Evolutionary conservation across 106 monocot species (phyloP).

Genomic region (Narthecium ossifragum): DNA sequence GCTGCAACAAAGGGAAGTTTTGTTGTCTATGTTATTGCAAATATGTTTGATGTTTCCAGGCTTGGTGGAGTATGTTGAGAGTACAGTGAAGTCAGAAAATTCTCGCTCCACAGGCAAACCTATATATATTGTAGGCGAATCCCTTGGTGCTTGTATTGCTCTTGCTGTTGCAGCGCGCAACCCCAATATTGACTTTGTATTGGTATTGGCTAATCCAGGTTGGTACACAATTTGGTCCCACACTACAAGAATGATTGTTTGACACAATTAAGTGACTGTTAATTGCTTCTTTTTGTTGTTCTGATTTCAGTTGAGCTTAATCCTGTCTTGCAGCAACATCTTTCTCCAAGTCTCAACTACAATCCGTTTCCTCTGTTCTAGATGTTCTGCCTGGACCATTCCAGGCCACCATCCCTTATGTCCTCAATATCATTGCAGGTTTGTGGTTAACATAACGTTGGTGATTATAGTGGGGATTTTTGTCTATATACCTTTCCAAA

Average conservation of each 20-base stretch:
- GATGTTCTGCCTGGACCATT: constrained; percentile 45
- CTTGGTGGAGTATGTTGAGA: constrained; percentile 61
- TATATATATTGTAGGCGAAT: constrained; percentile 87
- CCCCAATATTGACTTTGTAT: constrained; percentile 60
- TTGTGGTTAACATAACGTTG: neutral
- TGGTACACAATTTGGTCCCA: no score
- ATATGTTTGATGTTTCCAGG: constrained; percentile 24
- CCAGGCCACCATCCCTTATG: constrained; percentile 25
- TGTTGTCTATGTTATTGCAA: neutral
- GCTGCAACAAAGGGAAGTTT: neutral
- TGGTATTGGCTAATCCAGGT: constrained; percentile 88
- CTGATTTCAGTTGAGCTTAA: neutral
- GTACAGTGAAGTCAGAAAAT: constrained; percentile 35
- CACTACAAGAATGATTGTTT: no score
- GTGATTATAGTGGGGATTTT: no score
- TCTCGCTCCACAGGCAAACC: constrained; percentile 30
- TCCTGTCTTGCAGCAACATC: constrained; percentile 43
- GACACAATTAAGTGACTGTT: neutral
- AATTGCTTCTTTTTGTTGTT: neutral
- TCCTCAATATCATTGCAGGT: constrained; percentile 45
- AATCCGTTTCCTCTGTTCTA: constrained; percentile 25
- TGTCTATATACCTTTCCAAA: no score
- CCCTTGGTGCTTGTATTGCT: constrained; percentile 79
- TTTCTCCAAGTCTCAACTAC: constrained; percentile 45
- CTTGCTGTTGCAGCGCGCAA: constrained; percentile 73